phyloP scores from a whole-genome alignment of 139 green algal species.

The Chlorella vulgaris region DNA sequence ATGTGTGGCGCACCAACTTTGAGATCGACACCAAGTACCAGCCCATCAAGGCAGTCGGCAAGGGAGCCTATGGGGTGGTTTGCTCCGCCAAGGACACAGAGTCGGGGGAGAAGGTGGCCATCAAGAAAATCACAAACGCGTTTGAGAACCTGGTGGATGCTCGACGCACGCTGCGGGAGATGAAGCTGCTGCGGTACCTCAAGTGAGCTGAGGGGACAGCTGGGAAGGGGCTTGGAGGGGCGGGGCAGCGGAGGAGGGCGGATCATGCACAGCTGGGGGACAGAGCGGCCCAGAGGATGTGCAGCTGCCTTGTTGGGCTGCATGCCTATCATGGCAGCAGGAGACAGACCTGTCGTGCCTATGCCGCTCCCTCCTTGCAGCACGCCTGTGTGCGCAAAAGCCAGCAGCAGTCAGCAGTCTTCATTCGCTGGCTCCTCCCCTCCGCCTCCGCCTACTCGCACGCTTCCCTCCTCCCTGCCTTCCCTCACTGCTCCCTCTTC shows the following conservation, averaged over 20 bases:
- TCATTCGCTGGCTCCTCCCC: background rate
- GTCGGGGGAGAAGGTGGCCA: conserved; percentile 88
- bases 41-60: conserved; percentile 90
- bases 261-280: too few species aligned
- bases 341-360: background rate
- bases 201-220: background rate
- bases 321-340: background rate
- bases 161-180: conserved; percentile 90
- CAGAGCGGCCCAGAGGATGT: too few species aligned
- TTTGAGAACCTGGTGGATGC: conserved; percentile 98
- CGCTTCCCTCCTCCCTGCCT: too few species aligned
- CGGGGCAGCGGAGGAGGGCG: too few species aligned
- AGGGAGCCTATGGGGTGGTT: conserved; percentile 97
- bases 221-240: background rate
- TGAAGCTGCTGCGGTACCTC: conserved; percentile 86
- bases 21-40: conserved; percentile 87
- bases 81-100: conserved; percentile 87
- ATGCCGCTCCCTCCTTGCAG: too few species aligned
- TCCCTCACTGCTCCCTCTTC: background rate
- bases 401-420: background rate
- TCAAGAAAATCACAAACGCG: conserved; percentile 97
- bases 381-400: too few species aligned
- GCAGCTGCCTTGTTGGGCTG: background rate
- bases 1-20: conserved; percentile 90
- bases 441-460: background rate